These are phyloP conservation scores for Fusarium concolor DNA, from an alignment of 2,329 filamentous ascomycete species.

Conservation along the genomic window DNA sequence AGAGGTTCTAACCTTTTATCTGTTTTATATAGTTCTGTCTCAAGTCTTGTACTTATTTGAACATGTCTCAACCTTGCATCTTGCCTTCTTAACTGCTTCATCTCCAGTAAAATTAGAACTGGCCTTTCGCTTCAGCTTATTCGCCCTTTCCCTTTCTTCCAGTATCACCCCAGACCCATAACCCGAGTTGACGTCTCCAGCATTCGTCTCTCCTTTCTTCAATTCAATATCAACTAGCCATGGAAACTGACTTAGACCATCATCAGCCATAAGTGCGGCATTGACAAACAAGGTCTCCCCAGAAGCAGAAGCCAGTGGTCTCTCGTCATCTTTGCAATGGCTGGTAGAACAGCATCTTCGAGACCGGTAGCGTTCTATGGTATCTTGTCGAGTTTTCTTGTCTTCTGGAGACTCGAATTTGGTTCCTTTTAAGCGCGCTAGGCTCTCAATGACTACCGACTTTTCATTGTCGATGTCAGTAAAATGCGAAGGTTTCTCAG, in stretches of 20 bases:
- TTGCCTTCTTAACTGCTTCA: not conserved
- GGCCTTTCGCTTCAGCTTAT: not conserved
- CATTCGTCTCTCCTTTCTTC: not conserved
- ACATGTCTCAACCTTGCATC: no score
- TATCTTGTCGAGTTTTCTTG: not conserved
- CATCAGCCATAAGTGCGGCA: conserved; percentile 20
- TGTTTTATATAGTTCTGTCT: no score
- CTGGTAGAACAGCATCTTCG: conserved; percentile 21
- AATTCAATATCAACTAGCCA: conserved; percentile 34
- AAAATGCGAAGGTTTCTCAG: conserved; percentile 55
- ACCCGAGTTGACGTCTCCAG: not conserved
- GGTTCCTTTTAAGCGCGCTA: conserved; percentile 31
- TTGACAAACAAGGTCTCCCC: conserved; percentile 36
- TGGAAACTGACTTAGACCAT: not conserved
- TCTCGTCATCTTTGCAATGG: conserved; percentile 4
- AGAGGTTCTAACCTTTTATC: no score
- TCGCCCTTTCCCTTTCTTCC: no score
- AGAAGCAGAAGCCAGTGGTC: not conserved
- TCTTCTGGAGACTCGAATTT: conserved; percentile 4
- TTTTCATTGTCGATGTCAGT: conserved; percentile 60
- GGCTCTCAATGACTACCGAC: conserved; percentile 53
- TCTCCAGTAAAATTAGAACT: rapidly evolving
- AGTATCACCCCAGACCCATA: no score
- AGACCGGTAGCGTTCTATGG: not conserved
- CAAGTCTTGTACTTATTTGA: no score